A percentile compares a stretch with the other conserved stretches of the same genome.
phyloP scores from a whole-genome alignment of 2,329 filamentous ascomycete genomes.

The Hypoxylon rubiginosum region DNA sequence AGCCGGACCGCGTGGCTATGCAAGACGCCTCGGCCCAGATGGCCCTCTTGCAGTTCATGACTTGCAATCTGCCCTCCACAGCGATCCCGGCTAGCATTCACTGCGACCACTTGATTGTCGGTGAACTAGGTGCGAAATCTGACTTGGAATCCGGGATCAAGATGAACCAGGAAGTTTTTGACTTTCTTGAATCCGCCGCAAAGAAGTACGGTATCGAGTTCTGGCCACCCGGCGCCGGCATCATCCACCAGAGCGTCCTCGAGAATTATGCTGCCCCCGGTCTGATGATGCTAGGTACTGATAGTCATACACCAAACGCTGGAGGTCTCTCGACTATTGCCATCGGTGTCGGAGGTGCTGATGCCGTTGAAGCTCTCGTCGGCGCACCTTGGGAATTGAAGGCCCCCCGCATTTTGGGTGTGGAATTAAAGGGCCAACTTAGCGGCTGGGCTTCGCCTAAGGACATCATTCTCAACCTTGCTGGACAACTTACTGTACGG shows the following conservation, averaged over 20 bases:
- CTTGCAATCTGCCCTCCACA: slow-evolving; percentile 87
- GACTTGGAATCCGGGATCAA: slow-evolving; percentile 88
- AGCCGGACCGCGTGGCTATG: slow-evolving; percentile 98
- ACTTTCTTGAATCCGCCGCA: slow-evolving; percentile 93
- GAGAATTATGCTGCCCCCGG: slow-evolving; percentile 99
- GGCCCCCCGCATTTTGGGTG: slow-evolving; percentile 90
- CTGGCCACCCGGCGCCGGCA: slow-evolving; percentile 93
- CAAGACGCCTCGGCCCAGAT: slow-evolving; percentile 99
- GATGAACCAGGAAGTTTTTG: slow-evolving; percentile 96
- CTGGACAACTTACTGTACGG: slow-evolving; percentile 89
- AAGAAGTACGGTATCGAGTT: slow-evolving; percentile 96
- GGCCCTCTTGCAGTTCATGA: slow-evolving; percentile 99
- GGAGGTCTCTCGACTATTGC: slow-evolving; percentile 93
- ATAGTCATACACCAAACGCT: slow-evolving; percentile 98
- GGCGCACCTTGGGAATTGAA: slow-evolving; percentile 98
- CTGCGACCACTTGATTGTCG: slow-evolving; percentile 99
- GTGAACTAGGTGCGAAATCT: slow-evolving; percentile 86
- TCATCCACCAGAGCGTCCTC: slow-evolving; percentile 97
- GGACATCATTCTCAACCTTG: slow-evolving; percentile 92
- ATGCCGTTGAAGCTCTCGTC: slow-evolving; percentile 96
- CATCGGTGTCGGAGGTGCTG: slow-evolving; percentile 96
- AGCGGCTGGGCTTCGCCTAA: slow-evolving; percentile 95
- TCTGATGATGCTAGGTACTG: slow-evolving; percentile 98
- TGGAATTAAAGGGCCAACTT: slow-evolving; percentile 85
- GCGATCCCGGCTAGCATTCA: slow-evolving; percentile 97